Percentiles rank a stretch among this genome's conserved stretches.
Conservation (phyloP, 768 basidiomycete genomes). For the Coprinellus aureogranulatus region DNA sequence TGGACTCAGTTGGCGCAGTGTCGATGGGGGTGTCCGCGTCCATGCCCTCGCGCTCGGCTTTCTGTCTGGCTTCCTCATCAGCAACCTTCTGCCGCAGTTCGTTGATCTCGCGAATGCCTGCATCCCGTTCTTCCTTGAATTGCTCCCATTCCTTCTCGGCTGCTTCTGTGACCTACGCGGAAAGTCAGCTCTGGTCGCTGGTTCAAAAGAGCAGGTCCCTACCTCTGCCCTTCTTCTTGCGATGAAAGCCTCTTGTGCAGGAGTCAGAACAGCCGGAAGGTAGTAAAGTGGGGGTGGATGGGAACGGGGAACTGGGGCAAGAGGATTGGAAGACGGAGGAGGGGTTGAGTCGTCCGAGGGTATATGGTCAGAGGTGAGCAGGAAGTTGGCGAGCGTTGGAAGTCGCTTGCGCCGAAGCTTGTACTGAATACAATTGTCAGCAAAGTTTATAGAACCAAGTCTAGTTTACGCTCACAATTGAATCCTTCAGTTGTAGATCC, state of each 20-base stretch:
- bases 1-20: conserved; percentile 12
- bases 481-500: conserved; percentile 77
- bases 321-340: conserved; percentile 31
- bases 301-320: conserved; percentile 53
- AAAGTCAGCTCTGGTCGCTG: conserved; percentile 4
- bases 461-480: conserved; percentile 53
- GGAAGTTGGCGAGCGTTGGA: conserved; percentile 72
- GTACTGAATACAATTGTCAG: conserved; percentile 42
- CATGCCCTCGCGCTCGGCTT: conserved; percentile 40
- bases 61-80: conserved; percentile 59
- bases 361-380: conserved; percentile 71
- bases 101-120: conserved; percentile 61
- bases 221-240: conserved; percentile 63
- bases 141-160: conserved; percentile 65
- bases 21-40: conserved; percentile 29
- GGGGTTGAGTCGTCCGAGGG: conserved; percentile 40
- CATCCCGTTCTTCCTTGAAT: conserved; percentile 59
- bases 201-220: too few relatives aligned
- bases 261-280: conserved; percentile 64
- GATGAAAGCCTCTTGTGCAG: conserved; percentile 69
- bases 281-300: conserved; percentile 80
- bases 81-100: conserved; percentile 61
- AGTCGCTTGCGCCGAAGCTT: conserved; percentile 70
- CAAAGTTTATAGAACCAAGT: not conserved
- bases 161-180: conserved; percentile 54